Evolutionary conservation across 352 stramenopile species (phyloP).

Genomic region (Phytophthora cactorum): DNA sequence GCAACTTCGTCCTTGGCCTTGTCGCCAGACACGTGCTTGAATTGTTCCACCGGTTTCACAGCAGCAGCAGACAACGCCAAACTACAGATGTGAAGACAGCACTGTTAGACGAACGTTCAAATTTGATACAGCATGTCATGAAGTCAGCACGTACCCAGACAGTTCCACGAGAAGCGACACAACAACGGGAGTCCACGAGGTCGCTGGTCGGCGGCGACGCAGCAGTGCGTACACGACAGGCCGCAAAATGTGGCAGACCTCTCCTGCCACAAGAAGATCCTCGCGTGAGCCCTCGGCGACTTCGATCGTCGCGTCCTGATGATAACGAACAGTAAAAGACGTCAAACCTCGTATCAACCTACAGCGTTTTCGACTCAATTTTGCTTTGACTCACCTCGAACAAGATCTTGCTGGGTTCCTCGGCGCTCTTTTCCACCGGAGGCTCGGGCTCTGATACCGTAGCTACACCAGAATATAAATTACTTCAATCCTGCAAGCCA

Average conservation of each 20-base stretch:
- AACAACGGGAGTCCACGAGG: slow-evolving; percentile 66
- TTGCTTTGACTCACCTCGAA: slow-evolving; percentile 49
- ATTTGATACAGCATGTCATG: background rate
- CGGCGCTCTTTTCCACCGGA: slow-evolving; percentile 27
- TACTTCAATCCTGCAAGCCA: background rate
- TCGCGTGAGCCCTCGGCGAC: slow-evolving; percentile 43
- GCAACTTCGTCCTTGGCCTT: slow-evolving; percentile 64
- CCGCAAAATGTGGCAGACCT: slow-evolving; percentile 81
- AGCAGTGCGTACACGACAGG: slow-evolving; percentile 77
- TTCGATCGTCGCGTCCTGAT: slow-evolving; percentile 61
- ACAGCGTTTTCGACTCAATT: background rate
- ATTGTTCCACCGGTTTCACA: slow-evolving; percentile 49
- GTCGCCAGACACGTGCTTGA: slow-evolving; percentile 32
- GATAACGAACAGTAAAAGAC: background rate
- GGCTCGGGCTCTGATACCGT: slow-evolving; percentile 34
- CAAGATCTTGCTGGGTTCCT: slow-evolving; percentile 50
- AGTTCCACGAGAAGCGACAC: slow-evolving; percentile 67
- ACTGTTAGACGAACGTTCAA: slow-evolving; percentile 5
- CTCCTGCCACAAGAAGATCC: slow-evolving; percentile 61
- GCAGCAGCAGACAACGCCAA: slow-evolving; percentile 62
- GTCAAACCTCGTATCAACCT: background rate
- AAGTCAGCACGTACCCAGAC: slow-evolving; percentile 47
- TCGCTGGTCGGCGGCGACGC: slow-evolving; percentile 56
- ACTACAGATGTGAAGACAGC: slow-evolving; percentile 27
- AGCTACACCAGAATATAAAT: slow-evolving; percentile 12